Evolutionary conservation across 2,329 filamentous ascomycete species (phyloP).

Genomic region (Parascedosporium putredinis): DNA sequence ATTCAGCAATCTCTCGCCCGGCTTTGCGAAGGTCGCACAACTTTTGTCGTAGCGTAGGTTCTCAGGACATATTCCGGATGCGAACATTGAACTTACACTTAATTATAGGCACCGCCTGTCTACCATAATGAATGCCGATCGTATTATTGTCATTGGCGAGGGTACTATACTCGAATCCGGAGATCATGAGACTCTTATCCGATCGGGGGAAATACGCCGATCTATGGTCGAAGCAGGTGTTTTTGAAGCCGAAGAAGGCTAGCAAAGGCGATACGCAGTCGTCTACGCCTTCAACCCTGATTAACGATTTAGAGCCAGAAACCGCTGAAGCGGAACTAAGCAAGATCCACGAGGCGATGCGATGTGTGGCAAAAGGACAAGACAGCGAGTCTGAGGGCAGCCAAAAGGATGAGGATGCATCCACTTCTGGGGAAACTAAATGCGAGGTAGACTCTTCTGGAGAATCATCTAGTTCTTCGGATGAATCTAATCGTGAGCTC

Average conservation of each 20-base stretch:
- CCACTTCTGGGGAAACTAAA: slow-evolving; percentile 1
- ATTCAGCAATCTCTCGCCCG: slow-evolving; percentile 52
- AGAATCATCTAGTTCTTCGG: slow-evolving; percentile 9
- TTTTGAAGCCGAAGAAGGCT: slow-evolving; percentile 35
- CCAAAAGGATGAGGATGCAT: slow-evolving; percentile 11
- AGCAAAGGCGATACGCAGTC: slow-evolving; percentile 15
- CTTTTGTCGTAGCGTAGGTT: slow-evolving; percentile 55
- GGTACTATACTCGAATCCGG: slow-evolving; percentile 56
- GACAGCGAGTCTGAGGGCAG: slow-evolving; percentile 14
- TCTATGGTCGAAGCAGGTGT: slow-evolving; percentile 55
- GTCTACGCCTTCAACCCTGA: slow-evolving; percentile 17
- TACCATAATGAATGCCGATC: slow-evolving; percentile 60
- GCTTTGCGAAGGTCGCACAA: slow-evolving; percentile 51
- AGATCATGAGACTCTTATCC: slow-evolving; percentile 47
- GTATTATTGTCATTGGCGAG: slow-evolving; percentile 54
- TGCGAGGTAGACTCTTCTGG: slow-evolving; percentile 7
- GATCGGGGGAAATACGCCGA: slow-evolving; percentile 50
- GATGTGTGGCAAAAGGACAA: slow-evolving; percentile 14
- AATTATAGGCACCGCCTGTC: slow-evolving; percentile 51
- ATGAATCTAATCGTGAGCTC: slow-evolving; percentile 29
- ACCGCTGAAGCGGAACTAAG: slow-evolving; percentile 23
- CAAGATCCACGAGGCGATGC: slow-evolving; percentile 19
- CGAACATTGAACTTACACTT: slow-evolving; percentile 8
- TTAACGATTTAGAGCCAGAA: slow-evolving; percentile 27
- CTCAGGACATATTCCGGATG: neutral